Evolutionary conservation across 179 eudicot genomes (phyloP).

Genomic region (Silene noctiflora): DNA sequence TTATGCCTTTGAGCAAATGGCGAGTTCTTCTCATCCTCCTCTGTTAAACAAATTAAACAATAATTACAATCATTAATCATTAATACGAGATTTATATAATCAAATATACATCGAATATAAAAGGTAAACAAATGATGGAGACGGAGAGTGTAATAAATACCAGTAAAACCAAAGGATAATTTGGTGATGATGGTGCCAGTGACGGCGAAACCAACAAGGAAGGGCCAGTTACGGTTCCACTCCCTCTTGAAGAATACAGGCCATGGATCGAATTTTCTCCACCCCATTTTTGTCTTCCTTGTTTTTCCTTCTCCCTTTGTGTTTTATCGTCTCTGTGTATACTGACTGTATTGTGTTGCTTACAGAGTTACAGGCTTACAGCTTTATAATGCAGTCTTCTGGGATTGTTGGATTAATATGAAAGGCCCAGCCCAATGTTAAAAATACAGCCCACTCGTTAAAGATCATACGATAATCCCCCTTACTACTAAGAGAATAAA

Average conservation of each 20-base stretch:
- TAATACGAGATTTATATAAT: background rate
- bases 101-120: background rate
- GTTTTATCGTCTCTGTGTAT: too few relatives aligned
- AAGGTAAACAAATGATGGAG: background rate
- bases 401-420: too few relatives aligned
- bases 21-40: conserved; percentile 70
- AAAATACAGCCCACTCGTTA: too few relatives aligned
- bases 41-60: conserved; percentile 30
- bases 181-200: conserved; percentile 62
- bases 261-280: conserved; percentile 75
- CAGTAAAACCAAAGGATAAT: conserved; percentile 51
- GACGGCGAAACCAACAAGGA: conserved; percentile 60
- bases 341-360: too few relatives aligned
- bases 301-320: too few relatives aligned
- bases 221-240: conserved; percentile 64
- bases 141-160: conserved; percentile 18
- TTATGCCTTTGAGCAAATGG: conserved; percentile 57
- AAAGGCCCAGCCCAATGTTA: too few relatives aligned
- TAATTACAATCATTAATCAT: background rate
- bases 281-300: conserved; percentile 30
- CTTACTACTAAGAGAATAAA: too few relatives aligned
- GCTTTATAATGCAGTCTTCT: too few relatives aligned
- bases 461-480: too few relatives aligned
- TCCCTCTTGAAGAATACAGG: conserved; percentile 67
- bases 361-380: too few relatives aligned